Conservation (phyloP, 805 yeast species). For the Ogataea ganodermae region DNA sequence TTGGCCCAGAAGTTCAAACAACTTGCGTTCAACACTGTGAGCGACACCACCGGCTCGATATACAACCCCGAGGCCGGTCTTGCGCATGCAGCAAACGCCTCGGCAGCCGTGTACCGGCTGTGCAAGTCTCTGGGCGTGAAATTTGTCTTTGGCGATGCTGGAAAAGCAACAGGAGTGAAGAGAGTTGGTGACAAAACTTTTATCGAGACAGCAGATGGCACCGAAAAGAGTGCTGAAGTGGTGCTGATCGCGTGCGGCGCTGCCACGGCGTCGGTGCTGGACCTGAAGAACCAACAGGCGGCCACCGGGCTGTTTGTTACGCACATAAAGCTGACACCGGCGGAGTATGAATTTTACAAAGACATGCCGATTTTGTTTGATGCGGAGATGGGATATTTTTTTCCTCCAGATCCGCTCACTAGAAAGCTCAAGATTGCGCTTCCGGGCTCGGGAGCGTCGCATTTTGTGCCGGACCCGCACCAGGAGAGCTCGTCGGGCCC, state of each 20-base stretch:
- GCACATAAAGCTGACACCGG: slow-evolving; percentile 39
- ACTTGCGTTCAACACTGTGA: slow-evolving; percentile 19
- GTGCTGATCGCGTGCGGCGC: slow-evolving; percentile 44
- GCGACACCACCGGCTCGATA: slow-evolving; percentile 18
- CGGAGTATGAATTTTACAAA: slow-evolving; percentile 39
- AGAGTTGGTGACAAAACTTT: slow-evolving; percentile 16
- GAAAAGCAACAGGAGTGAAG: slow-evolving; percentile 26
- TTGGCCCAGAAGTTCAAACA: slow-evolving; percentile 29
- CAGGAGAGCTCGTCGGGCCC: too few species aligned
- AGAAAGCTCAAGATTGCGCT: slow-evolving; percentile 42
- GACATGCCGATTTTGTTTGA: slow-evolving; percentile 47
- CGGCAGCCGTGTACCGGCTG: slow-evolving; percentile 34
- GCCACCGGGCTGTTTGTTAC: slow-evolving; percentile 44
- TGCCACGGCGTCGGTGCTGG: slow-evolving; percentile 37
- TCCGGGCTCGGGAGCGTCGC: slow-evolving; percentile 38
- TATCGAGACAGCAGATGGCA: slow-evolving; percentile 33
- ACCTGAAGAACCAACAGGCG: slow-evolving; percentile 35
- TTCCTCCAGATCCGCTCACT: slow-evolving; percentile 49
- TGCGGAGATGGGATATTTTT: slow-evolving; percentile 48
- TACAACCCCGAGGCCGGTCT: slow-evolving; percentile 45
- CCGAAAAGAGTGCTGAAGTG: slow-evolving; percentile 35
- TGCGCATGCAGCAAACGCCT: slow-evolving; percentile 44
- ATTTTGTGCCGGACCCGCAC: slow-evolving; percentile 25
- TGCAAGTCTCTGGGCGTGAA: slow-evolving; percentile 36
- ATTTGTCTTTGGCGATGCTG: slow-evolving; percentile 37